A percentile compares a stretch with the other conserved stretches of the same genome.
Evolutionary conservation across 2,329 filamentous ascomycete species (phyloP).

Genomic region (Chaetothyriales sp.): DNA sequence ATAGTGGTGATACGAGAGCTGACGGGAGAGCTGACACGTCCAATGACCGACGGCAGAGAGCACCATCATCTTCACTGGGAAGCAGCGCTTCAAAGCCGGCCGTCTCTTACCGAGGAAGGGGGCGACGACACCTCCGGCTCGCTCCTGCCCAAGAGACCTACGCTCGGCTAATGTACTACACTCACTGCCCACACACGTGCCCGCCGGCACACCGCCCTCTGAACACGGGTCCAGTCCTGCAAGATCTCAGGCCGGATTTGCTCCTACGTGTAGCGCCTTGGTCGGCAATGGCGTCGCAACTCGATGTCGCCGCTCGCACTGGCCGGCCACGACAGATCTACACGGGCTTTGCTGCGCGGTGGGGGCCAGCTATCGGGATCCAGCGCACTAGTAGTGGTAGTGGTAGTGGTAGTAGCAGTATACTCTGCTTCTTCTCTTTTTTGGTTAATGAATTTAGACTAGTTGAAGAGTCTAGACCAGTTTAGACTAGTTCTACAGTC

Average conservation of each 20-base stretch:
- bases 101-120: neutral
- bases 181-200: constrained; percentile 11
- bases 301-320: neutral
- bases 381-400: neutral
- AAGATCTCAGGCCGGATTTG: neutral
- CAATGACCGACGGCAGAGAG: neutral
- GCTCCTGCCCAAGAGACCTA: constrained; percentile 10
- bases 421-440: no score
- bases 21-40: neutral
- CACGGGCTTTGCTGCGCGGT: constrained; percentile 12
- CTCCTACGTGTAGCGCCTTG: neutral
- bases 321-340: neutral
- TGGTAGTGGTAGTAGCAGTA: no score
- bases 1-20: neutral
- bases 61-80: neutral
- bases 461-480: no score
- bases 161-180: constrained; percentile 12
- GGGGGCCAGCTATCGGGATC: constrained; percentile 14
- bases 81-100: neutral
- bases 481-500: no score
- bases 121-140: neutral
- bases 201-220: constrained; percentile 14
- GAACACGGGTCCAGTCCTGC: constrained; percentile 2
- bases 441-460: no score
- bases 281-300: neutral